Evolutionary conservation across 306 rosid species (phyloP).

Genomic region (Cucumis sativus): DNA sequence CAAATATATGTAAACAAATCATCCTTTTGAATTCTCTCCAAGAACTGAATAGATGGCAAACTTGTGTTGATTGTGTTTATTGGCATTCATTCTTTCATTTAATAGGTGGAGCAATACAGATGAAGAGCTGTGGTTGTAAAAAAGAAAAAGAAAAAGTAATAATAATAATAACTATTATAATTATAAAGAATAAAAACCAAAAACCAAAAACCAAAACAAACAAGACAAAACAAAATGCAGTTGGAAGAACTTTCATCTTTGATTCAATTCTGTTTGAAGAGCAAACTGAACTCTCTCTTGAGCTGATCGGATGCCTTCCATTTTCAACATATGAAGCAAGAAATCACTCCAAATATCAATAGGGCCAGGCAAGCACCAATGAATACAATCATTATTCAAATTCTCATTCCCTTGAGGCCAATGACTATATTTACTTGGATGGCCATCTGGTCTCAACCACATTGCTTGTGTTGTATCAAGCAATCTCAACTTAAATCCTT

Average conservation of each 20-base stretch:
- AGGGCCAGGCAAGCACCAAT: slow-evolving; percentile 89
- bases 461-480: slow-evolving; percentile 55
- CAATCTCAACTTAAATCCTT: slow-evolving; percentile 44
- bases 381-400: slow-evolving; percentile 76
- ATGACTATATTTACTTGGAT: slow-evolving; percentile 76
- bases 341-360: slow-evolving; percentile 77
- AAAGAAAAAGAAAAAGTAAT: background rate
- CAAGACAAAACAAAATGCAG: background rate
- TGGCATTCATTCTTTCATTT: background rate
- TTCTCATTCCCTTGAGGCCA: slow-evolving; percentile 68
- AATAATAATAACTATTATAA: background rate
- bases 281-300: slow-evolving; percentile 34
- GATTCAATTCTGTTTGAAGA: slow-evolving; percentile 13
- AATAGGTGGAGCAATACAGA: background rate
- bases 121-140: background rate
- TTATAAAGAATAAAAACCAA: background rate
- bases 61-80: background rate
- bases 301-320: slow-evolving; percentile 57
- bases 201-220: background rate
- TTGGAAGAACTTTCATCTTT: background rate
- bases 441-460: slow-evolving; percentile 81
- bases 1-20: background rate
- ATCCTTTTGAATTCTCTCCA: background rate
- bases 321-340: slow-evolving; percentile 60
- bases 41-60: background rate